Evolutionary conservation across 192 early-diverging fungal species (phyloP).

Genomic region (Linnemannia exigua): DNA sequence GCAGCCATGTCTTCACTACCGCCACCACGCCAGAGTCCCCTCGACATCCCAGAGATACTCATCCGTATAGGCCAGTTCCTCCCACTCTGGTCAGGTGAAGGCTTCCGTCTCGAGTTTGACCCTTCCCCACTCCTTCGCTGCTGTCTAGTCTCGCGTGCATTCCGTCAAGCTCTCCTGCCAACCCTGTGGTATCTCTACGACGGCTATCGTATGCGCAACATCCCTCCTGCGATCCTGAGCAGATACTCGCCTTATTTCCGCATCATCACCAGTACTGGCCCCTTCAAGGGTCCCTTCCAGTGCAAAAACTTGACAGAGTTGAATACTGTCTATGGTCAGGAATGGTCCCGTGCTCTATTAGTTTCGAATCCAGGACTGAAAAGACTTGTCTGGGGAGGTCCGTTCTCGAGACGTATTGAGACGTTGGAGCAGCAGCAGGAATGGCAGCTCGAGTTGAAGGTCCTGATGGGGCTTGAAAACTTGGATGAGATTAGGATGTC

Average conservation of each 20-base stretch:
- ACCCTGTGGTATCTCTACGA: conserved; percentile 44
- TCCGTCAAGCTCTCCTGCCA: conserved; percentile 14
- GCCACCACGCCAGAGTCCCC: background rate
- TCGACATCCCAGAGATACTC: conserved; percentile 41
- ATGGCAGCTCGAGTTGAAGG: conserved; percentile 39
- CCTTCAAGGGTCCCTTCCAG: conserved; percentile 46
- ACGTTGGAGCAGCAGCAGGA: conserved; percentile 44
- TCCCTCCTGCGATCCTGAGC: conserved; percentile 3
- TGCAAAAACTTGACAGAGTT: conserved; percentile 36
- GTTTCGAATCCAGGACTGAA: conserved; percentile 34
- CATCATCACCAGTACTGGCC: conserved; percentile 40
- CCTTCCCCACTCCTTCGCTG: conserved; percentile 29
- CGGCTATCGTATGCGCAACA: conserved; percentile 35
- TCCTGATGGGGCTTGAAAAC: conserved; percentile 32
- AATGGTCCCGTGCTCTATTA: conserved; percentile 37
- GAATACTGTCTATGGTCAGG: conserved; percentile 42
- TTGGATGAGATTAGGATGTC: conserved; percentile 39
- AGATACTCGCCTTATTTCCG: conserved; percentile 36
- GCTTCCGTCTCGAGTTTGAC: conserved; percentile 25
- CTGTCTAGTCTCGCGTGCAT: conserved; percentile 21
- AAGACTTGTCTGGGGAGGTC: conserved; percentile 40
- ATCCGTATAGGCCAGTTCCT: conserved; percentile 39
- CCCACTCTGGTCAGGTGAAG: conserved; percentile 41
- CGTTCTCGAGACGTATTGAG: conserved; percentile 27
- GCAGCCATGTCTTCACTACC: background rate